Evolutionary conservation across 2,329 filamentous ascomycete genomes (phyloP), one percentile per base, ranked within the genome.

Genomic region (Fusarium papillatum): DNA sequence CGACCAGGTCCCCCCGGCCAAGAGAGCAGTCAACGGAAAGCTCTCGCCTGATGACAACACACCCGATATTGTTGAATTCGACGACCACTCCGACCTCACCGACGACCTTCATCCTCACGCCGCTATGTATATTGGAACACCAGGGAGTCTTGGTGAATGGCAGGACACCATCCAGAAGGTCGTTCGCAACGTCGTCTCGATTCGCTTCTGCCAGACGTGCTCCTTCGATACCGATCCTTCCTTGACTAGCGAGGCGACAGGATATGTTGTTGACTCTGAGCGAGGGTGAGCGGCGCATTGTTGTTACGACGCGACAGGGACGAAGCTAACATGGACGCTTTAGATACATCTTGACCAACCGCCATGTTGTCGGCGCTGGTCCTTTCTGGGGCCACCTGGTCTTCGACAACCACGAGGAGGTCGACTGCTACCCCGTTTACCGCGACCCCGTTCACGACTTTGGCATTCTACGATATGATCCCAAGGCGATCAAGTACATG

Each of bases 391-490:
- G 97, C 60, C 98, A 98, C 86, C 96, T 95, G 83, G 96, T 99
- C 78, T 99, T 99, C 83, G 97, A 99, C 84, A 99, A 99, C 83
- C 97, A 99, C 84, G 97, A 99, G 78, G 90, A 97, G 88, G 97
- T 97, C 79, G 97, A 99, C 83, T 96, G 97, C 60, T 95, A 95
- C 82, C 97, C 97, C 11, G 95, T 99, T 62, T 99, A 99, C 86
- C 95, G 97, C 81, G 97, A 99, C 81, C 97, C 97, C 19, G 96
- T 99, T 34, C 97, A 99, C 88, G 97, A 99, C 84, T 99, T 99
- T 80, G 97, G 97, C 74, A 97, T 99, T 79, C 91, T 99, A 63
- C 93, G 97, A 81, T 99, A 99, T 86, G 95, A 99, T 80, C 97
- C 97, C 46, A 95, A 95, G 82, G 94, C 94, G 11, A 98, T 99